Percentiles rank a stretch among this genome's conserved stretches.
Conservation (phyloP, 176 grass and related monocot genomes). For the Oryza meyeriana region DNA sequence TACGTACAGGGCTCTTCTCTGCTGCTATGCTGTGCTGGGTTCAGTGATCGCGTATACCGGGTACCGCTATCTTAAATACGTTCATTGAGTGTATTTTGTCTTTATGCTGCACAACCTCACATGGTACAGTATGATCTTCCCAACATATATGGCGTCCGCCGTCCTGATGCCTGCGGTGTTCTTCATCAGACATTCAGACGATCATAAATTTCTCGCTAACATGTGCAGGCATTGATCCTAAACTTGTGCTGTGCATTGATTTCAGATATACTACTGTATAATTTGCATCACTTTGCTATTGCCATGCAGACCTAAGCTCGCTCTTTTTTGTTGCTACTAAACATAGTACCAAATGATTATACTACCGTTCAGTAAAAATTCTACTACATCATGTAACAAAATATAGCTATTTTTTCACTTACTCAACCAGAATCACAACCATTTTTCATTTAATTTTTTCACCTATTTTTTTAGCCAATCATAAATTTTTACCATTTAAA, state of each 20-base stretch:
- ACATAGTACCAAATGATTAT: background rate
- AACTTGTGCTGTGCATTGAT: background rate
- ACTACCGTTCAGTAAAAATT: background rate
- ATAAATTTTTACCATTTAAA: no score
- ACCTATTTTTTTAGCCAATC: no score
- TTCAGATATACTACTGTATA: background rate
- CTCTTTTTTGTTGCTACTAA: background rate
- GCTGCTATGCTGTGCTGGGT: background rate
- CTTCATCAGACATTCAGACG: background rate
- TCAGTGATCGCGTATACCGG: background rate
- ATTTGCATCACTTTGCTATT: background rate
- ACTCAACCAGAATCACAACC: no score
- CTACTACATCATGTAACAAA: no score
- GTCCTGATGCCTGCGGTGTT: background rate
- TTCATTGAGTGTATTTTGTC: background rate
- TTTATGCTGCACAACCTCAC: background rate
- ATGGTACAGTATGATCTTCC: background rate
- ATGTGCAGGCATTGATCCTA: background rate
- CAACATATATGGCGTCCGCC: background rate
- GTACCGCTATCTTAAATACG: background rate
- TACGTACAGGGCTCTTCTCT: background rate
- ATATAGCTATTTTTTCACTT: no score
- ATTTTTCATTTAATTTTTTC: no score
- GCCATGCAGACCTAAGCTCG: background rate
- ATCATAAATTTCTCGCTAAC: background rate